These are phyloP conservation scores for Chaetomidium leptoderma DNA, from an alignment of 495 filamentous ascomycete genomes.

Conservation along the genomic window DNA sequence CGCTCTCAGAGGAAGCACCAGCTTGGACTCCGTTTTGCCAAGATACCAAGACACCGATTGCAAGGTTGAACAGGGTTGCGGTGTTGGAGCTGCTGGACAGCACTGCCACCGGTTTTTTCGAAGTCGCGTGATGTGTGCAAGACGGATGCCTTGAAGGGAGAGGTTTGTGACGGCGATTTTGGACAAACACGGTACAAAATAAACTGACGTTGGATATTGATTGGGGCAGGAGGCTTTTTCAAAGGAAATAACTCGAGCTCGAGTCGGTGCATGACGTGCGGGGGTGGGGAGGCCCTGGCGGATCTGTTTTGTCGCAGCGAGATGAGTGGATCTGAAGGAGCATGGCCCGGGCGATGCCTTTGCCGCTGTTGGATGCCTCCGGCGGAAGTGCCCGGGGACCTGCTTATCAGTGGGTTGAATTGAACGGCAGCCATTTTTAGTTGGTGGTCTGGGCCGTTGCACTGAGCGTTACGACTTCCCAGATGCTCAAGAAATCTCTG, in stretches of 20 bases:
- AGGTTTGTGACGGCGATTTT: background rate
- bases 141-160: background rate
- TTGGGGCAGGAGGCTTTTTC: background rate
- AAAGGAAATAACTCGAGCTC: background rate
- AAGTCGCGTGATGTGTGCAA: background rate
- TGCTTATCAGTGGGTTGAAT: too few relatives aligned
- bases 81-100: background rate
- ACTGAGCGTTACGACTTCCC: too few relatives aligned
- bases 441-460: too few relatives aligned
- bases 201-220: background rate
- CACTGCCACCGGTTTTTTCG: background rate
- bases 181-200: background rate
- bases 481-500: too few relatives aligned
- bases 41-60: slow-evolving; percentile 4
- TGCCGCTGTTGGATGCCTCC: too few relatives aligned
- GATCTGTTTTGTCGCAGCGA: background rate
- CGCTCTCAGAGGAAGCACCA: background rate
- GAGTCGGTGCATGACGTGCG: slow-evolving; percentile 6
- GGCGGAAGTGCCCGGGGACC: too few relatives aligned
- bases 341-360: too few relatives aligned
- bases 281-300: slow-evolving; percentile 3
- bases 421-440: too few relatives aligned
- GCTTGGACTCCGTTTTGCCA: slow-evolving; percentile 10
- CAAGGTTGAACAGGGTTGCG: slow-evolving; percentile 2
- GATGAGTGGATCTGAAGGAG: too few relatives aligned